phyloP scores from a whole-genome alignment of 1,284 basidiomycete species.

The Peniophora sp. region DNA sequence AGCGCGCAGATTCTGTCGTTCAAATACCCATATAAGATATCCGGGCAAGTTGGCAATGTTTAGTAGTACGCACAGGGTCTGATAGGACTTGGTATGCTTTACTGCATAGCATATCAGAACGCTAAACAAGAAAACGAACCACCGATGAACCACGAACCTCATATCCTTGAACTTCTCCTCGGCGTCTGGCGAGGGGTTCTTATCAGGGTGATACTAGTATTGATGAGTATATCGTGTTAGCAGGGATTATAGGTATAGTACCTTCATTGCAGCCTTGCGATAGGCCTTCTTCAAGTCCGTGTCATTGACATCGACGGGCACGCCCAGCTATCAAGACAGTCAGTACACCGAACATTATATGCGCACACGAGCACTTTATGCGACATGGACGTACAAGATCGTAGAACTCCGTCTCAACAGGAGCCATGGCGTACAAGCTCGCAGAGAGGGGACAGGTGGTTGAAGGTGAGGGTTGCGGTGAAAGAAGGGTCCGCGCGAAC shows the following conservation, averaged over 20 bases:
- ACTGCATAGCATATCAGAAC: slow-evolving; percentile 29
- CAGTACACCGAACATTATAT: neutral
- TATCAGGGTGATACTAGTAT: slow-evolving; percentile 83
- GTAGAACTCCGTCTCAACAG: slow-evolving; percentile 43
- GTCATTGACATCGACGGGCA: slow-evolving; percentile 47
- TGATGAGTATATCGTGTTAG: neutral
- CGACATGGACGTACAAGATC: slow-evolving; percentile 39
- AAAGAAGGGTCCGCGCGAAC: neutral
- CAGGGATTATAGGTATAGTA: slow-evolving; percentile 21
- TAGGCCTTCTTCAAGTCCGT: slow-evolving; percentile 92
- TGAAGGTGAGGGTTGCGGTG: neutral
- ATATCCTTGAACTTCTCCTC: slow-evolving; percentile 94
- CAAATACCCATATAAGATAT: neutral
- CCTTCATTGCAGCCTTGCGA: slow-evolving; percentile 91
- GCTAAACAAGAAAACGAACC: neutral
- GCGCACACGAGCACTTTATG: too few relatives aligned
- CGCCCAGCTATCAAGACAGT: slow-evolving; percentile 30
- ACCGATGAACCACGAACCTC: slow-evolving; percentile 37
- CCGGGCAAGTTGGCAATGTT: slow-evolving; percentile 8
- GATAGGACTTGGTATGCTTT: slow-evolving; percentile 89
- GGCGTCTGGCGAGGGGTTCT: slow-evolving; percentile 82
- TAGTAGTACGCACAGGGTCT: slow-evolving; percentile 53
- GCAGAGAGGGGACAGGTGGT: neutral
- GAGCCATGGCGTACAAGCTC: slow-evolving; percentile 24
- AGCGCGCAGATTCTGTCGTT: slow-evolving; percentile 67